Evolutionary conservation across 345 rosid species (phyloP).

Genomic region (Populus davidiana): DNA sequence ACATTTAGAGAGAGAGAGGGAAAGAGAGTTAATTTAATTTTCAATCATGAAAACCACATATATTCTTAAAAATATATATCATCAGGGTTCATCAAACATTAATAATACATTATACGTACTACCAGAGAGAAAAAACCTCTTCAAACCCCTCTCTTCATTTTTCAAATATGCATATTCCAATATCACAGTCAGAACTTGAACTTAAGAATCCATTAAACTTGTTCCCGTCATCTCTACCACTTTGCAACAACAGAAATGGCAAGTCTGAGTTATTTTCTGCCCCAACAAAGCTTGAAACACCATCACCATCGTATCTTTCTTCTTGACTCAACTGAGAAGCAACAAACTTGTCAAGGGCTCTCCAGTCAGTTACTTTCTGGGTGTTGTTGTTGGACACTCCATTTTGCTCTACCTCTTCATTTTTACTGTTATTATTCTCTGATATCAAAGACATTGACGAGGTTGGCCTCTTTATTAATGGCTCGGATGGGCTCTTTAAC

Average conservation of each 20-base stretch:
- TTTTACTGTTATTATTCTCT: constrained; percentile 22
- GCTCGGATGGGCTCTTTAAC: constrained; percentile 78
- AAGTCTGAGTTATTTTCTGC: constrained; percentile 23
- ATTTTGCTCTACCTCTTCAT: constrained; percentile 35
- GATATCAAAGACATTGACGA: constrained; percentile 36
- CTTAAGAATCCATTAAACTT: constrained; percentile 46
- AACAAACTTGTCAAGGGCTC: constrained; percentile 80
- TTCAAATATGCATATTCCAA: constrained; percentile 60
- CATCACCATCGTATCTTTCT: constrained; percentile 36
- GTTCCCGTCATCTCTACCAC: constrained; percentile 40
- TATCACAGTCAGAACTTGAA: constrained; percentile 43
- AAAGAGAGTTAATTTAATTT: not conserved
- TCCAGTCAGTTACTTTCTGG: constrained; percentile 73
- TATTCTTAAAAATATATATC: constrained; percentile 19
- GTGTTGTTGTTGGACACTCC: constrained; percentile 17
- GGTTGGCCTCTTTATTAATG: constrained; percentile 53
- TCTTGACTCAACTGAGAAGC: constrained; percentile 91
- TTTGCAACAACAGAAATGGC: constrained; percentile 42
- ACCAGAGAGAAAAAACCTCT: constrained; percentile 1
- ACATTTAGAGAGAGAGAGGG: not conserved
- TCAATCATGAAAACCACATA: constrained; percentile 25
- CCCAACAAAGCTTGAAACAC: constrained; percentile 31
- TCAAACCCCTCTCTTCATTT: constrained; percentile 25
- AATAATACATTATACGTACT: not conserved
- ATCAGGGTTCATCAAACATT: constrained; percentile 21